Evolutionary conservation across 768 basidiomycete species (phyloP), one percentile per base, ranked within the genome.

Genomic region (Amylocystis lapponica): DNA sequence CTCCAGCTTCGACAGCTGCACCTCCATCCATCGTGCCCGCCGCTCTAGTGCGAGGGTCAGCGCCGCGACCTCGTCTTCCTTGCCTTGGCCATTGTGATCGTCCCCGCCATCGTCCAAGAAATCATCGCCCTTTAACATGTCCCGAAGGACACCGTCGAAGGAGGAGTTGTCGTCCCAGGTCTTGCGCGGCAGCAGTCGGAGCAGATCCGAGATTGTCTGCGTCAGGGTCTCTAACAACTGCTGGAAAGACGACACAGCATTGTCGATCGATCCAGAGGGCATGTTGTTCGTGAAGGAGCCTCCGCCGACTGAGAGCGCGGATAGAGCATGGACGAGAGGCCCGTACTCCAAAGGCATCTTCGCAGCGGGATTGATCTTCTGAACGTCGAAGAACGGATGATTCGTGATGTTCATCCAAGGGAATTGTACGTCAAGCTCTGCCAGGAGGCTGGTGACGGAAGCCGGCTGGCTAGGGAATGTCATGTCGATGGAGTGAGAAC

Each of bases 1-100:
- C 61, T 93, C 89, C 27, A 93, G 69, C 59, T 92, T 91, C 0
- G 86, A 86, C 14, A 93, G 64, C 60, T 91, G 89, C 17, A 89
- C 85, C 63, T 92, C 88, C 86, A 93, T 91, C 87, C 89, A 93
- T 32, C 86, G 74, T 13, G 89, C 90, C n/a, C 90, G 84, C 48
- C 86, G 81, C 59, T 90, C 88, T 34, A 93, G 74, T 7, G 87
- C 88, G 37, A 84, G 67, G 2, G 88, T 92, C 47, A 92, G 66
- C 14, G 84, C 84, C 2, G 83, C 86, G 6, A 92, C 88, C 57
- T 93, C 89, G 55, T 90, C 87, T 49, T 89, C 86, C 53, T 79
- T 82, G 19, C 72, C 77, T 16, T 72, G 66, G 21, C 70, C 67
- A 42, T 78, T 78, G 34, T 81, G 81, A 39, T 82, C 83, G 32